Evolutionary conservation across 805 yeast genomes (phyloP), one percentile per base, ranked within the genome.

Genomic region (Teunomyces aglyptinius): DNA sequence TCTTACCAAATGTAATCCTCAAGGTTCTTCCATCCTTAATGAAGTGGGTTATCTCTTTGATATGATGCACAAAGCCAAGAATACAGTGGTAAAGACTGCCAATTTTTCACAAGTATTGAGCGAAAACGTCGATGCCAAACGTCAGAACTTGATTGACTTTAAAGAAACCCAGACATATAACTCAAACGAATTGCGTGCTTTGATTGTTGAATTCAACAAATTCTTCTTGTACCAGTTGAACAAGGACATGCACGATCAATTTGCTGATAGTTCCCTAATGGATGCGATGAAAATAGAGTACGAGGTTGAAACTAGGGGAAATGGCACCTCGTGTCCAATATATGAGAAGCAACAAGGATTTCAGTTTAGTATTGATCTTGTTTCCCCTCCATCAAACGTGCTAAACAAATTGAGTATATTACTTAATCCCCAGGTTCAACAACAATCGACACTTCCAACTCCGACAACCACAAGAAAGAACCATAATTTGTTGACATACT

Each of bases 21-120:
- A 69, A 45, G 76, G 76, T 0, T 67, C 76, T 1, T 81, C 86
- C 2, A 61, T 91, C 3, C 65, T 90, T 22, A 82, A 87, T 41
- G 97, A 94, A 60, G 68, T 91, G 39, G 99, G 97, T 0, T 89
- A 89, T 52, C 68, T 95, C 11, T 89, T 82, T 65, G 98, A 95
- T 59, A 92, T 94, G 99, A 77, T 92, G 67, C 77, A 76, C 35
- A 87, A 88, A 61, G 89, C 96, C 0, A 67, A 77, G 11, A 94
- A 96, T 0, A 77, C 79, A 32, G 60, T 56, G 54, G 89, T 92
- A 56, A 80, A 88, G 33, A 85, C 96, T 0, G 73, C 90, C 1
- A 94, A 94, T 60, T 89, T 92, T 58, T 85, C 73, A 2, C 67
- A 68, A 41, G 60, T 64, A 4, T 52, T 72, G 44, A 65, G 58